These are phyloP conservation scores for Aspergillus piperis DNA, from an alignment of 2,329 filamentous ascomycete species.

Conservation along the genomic window DNA sequence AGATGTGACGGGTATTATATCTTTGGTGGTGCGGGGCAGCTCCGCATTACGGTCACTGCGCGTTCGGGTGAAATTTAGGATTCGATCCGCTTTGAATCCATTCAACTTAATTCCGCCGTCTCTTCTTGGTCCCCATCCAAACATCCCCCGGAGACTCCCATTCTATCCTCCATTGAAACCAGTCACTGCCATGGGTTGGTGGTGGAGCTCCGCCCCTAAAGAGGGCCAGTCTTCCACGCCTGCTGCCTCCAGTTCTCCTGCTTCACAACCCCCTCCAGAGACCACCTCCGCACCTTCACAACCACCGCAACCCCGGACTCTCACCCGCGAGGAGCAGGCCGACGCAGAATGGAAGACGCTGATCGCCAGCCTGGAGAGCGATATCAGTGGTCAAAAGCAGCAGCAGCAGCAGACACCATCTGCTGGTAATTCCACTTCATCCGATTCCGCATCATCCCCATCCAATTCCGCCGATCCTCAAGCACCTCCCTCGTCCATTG, in stretches of 20 bases:
- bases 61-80: neutral
- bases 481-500: constrained; percentile 37
- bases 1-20: neutral
- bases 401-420: constrained; percentile 1
- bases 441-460: constrained; percentile 11
- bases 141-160: neutral
- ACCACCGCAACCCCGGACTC: constrained; percentile 26
- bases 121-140: too few relatives aligned
- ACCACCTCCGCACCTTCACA: constrained; percentile 19
- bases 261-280: constrained; percentile 9
- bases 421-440: constrained; percentile 15
- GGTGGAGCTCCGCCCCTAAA: constrained; percentile 38
- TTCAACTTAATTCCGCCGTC: too few relatives aligned
- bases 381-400: constrained; percentile 19
- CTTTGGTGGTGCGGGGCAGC: neutral
- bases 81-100: neutral
- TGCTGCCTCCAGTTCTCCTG: constrained; percentile 13
- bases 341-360: constrained; percentile 58
- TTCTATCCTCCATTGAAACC: constrained; percentile 1
- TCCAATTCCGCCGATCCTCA: constrained; percentile 11
- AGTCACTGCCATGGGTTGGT: constrained; percentile 50
- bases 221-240: constrained; percentile 29
- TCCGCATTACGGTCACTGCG: constrained; percentile 5
- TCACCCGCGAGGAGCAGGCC: constrained; percentile 51
- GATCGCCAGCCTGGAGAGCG: constrained; percentile 52